Evolutionary conservation across 2,329 filamentous ascomycete species (phyloP), one percentile per base, ranked within the genome.

Genomic region (Phaeomoniella chlamydospora): DNA sequence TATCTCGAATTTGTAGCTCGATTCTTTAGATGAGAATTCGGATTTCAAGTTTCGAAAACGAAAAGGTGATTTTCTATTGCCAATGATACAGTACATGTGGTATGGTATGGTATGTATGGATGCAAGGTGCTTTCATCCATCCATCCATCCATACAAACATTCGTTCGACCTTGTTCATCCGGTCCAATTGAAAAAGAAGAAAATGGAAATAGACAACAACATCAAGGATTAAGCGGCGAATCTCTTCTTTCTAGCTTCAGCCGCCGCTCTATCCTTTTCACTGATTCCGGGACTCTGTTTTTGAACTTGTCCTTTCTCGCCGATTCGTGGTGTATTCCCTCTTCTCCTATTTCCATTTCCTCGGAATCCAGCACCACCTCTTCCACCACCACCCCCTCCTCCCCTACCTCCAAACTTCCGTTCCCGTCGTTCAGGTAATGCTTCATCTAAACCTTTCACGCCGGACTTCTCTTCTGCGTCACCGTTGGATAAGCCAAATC

Each of bases 161-260:
- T n/a, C n/a, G n/a, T n/a, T n/a, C n/a, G n/a, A n/a, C n/a, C n/a
- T n/a, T n/a, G n/a, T n/a, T n/a, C n/a, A n/a, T n/a, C n/a, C n/a
- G n/a, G n/a, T n/a, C n/a, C n/a, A n/a, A n/a, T n/a, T n/a, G n/a
- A n/a, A n/a, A n/a, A n/a, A n/a, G n/a, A n/a, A n/a, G n/a, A n/a
- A n/a, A n/a, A n/a, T n/a, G n/a, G n/a, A n/a, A n/a, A n/a, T n/a
- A n/a, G n/a, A n/a, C n/a, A n/a, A n/a, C n/a, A n/a, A n/a, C n/a
- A n/a, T n/a, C n/a, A n/a, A n/a, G n/a, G 22, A 6, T n/a, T 26
- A n/a, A 26, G 54, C 42, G 31, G 51, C 53, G 44, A 67, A 67
- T 35, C 61, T 56, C 51, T 62, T 61, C 53, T 62, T 66, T 45
- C 64, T 56, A 37, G 59, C 61, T 40, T 67, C 64, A 44, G 64